Evolutionary conservation across 2,329 filamentous ascomycete species (phyloP).

Genomic region (Sporothrix phasma): DNA sequence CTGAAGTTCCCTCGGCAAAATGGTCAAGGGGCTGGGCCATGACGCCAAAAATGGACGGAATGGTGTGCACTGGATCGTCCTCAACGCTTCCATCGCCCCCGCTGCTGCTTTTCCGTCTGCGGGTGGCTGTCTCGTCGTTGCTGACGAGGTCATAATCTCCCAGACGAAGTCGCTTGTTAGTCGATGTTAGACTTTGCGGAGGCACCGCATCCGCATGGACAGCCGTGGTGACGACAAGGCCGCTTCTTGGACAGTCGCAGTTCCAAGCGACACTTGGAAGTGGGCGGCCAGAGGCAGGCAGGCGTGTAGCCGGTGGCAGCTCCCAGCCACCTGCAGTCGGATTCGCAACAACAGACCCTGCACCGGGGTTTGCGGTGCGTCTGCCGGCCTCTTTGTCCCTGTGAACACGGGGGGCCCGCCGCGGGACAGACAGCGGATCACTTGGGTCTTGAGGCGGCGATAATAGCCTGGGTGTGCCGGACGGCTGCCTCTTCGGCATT

Average conservation of each 20-base stretch:
- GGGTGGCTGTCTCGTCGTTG: neutral
- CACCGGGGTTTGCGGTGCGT: neutral
- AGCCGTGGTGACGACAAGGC: neutral
- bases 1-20: neutral
- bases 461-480: slow-evolving; percentile 13
- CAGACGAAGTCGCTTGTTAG: slow-evolving; percentile 11
- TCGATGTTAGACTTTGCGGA: neutral
- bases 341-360: neutral
- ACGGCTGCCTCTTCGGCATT: slow-evolving; percentile 21
- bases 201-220: neutral
- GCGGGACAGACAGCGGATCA: neutral
- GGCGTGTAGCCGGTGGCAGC: neutral
- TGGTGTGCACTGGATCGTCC: neutral
- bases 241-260: neutral
- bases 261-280: neutral
- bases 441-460: neutral
- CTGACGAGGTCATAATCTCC: neutral
- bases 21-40: neutral
- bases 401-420: neutral
- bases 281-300: neutral
- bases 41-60: neutral
- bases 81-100: slow-evolving; percentile 14
- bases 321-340: neutral
- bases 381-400: neutral
- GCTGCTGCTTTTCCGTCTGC: neutral